Evolutionary conservation across 305 asterid species (phyloP).

Genomic region (Fraxinus xanthoxyloides): DNA sequence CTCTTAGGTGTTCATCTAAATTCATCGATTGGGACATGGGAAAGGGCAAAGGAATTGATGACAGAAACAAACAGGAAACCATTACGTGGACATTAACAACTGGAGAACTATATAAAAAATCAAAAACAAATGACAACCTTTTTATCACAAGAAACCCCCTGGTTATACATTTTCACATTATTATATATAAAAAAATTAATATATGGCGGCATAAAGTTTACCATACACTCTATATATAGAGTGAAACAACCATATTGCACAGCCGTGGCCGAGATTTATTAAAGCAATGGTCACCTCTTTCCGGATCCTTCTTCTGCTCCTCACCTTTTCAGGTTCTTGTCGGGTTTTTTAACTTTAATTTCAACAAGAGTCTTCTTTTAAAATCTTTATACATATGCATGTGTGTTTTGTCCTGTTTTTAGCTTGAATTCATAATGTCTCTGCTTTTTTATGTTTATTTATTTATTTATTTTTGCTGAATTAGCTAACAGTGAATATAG

Average conservation of each 20-base stretch:
- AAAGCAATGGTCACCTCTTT: conserved; percentile 66
- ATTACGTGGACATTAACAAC: conserved; percentile 26
- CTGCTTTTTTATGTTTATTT: neutral
- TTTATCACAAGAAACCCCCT: neutral
- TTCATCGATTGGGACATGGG: conserved; percentile 9
- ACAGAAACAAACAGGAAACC: neutral
- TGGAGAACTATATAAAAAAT: conserved; percentile 6
- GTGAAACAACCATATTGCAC: conserved; percentile 24
- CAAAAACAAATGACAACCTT: neutral
- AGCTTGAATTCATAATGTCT: neutral
- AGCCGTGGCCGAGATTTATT: conserved; percentile 38
- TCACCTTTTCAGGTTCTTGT: conserved; percentile 52
- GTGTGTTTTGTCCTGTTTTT: neutral
- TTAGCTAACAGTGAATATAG: neutral
- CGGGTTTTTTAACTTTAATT: neutral
- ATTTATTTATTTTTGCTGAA: neutral
- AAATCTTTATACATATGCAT: neutral
- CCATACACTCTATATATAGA: neutral
- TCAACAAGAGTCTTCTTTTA: neutral
- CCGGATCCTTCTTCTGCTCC: conserved; percentile 41
- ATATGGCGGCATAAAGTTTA: neutral
- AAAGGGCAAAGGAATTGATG: conserved; percentile 17
- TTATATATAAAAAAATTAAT: too few species aligned
- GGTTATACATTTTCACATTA: conserved; percentile 10
- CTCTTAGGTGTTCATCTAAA: neutral